phyloP scores from a whole-genome alignment of 2,329 filamentous ascomycete genomes.

The Zymoseptoria pseudotritici region DNA sequence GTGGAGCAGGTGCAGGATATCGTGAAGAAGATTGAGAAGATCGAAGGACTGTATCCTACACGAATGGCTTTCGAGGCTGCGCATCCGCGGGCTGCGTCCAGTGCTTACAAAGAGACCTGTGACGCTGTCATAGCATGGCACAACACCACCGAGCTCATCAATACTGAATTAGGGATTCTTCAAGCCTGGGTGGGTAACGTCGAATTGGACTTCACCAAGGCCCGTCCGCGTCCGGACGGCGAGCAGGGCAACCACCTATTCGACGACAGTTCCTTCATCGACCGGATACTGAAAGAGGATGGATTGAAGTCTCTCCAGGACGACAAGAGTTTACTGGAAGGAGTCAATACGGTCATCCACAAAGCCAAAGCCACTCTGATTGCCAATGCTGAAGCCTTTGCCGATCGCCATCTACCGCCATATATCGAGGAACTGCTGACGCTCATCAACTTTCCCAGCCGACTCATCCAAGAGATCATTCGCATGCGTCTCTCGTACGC shows the following conservation, averaged over 20 bases:
- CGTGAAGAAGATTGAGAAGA: slow-evolving; percentile 82
- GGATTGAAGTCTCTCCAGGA: slow-evolving; percentile 86
- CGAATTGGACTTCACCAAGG: slow-evolving; percentile 81
- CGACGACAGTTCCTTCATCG: slow-evolving; percentile 89
- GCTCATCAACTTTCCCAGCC: slow-evolving; percentile 92
- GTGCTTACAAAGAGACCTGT: slow-evolving; percentile 71
- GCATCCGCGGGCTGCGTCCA: slow-evolving; percentile 69
- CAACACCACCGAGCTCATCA: slow-evolving; percentile 94
- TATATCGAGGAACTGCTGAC: slow-evolving; percentile 96
- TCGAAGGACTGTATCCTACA: slow-evolving; percentile 78
- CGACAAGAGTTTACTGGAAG: slow-evolving; percentile 72
- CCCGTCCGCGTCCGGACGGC: slow-evolving; percentile 57
- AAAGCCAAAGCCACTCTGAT: slow-evolving; percentile 93
- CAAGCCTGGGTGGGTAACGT: slow-evolving; percentile 97
- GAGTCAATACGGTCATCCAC: slow-evolving; percentile 76
- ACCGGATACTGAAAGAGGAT: slow-evolving; percentile 91
- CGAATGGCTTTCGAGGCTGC: slow-evolving; percentile 64
- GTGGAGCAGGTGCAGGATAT: slow-evolving; percentile 84
- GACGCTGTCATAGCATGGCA: slow-evolving; percentile 92
- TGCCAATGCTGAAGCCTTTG: slow-evolving; percentile 73
- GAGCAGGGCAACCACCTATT: slow-evolving; percentile 61
- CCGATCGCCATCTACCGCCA: slow-evolving; percentile 81
- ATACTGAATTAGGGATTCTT: slow-evolving; percentile 82
- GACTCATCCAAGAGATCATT: slow-evolving; percentile 94
- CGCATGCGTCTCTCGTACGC: slow-evolving; percentile 85